Base-by-base conservation (phyloP, 2,329 filamentous ascomycete species). In the Xylariaceae sp. region DNA sequence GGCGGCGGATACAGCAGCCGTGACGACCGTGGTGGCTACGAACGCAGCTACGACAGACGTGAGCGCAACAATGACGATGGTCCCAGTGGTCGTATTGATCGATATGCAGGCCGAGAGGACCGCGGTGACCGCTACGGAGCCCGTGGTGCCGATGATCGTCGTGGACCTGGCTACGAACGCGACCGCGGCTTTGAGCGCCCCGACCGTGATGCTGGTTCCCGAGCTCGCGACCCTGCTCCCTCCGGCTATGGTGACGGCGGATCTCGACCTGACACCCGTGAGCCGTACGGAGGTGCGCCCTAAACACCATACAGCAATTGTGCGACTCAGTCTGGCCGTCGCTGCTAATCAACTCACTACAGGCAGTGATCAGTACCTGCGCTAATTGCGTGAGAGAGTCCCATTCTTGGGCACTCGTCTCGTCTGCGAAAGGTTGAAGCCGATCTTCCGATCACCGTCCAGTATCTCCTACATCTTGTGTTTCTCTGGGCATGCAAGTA, bases 21-120 rank as follows among this genome's bases (percentile, higher is more conserved):
- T 38, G 48, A 50, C 23, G 46, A 50, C 18, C 60, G 65, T 40
- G 65, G 64, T 40, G 65, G 64, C 25, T 69, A 71, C 39, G 70
- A 70, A 11, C 63, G 67, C 32, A 47, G 53, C 38, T 70, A 70
- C 31, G 68, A 75, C 33, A 64, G 67, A 37, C 67, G 72, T 21
- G 67, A 70, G 21, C 61, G 53, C 36, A 52, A 52, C 22, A 43
- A 56, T 4, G 46, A n/a, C n/a, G n/a, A 46, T 5, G 33, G 40
- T 25, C 51, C 51, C 13, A 12, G 6, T 22, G 39, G 47, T 18
- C 51, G 51, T 28, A 44, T 53, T 31, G 50, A 54, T 35, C 51
- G 50, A 31, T 53, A 52, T 32, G 49, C 41, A 21, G 39, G 49
- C 19, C 47, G 47, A 19, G 43, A 39, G 35, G 50, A 53, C n/a